phyloP scores from a whole-genome alignment of 306 rosid species.

The Mimosa pudica region DNA sequence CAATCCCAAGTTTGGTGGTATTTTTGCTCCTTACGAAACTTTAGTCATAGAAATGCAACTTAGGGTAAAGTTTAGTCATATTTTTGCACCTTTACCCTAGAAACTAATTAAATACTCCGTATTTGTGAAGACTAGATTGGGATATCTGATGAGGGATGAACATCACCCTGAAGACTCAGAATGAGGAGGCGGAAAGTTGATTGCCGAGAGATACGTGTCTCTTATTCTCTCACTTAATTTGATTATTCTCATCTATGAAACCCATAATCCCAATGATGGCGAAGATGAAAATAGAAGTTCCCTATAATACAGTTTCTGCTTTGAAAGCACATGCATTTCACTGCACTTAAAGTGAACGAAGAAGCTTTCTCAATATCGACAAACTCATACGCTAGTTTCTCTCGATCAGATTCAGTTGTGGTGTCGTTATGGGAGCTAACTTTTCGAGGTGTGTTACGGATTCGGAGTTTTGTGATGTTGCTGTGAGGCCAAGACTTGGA shows the following conservation, averaged over 20 bases:
- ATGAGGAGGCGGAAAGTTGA: background rate
- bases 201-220: background rate
- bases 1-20: no score
- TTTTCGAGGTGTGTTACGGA: conserved; percentile 52
- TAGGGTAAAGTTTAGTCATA: no score
- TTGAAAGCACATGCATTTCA: no score
- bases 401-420: background rate
- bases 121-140: background rate
- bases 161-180: background rate
- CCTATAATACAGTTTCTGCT: no score
- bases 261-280: background rate
- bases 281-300: background rate
- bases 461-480: conserved; percentile 32
- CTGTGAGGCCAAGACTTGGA: conserved; percentile 58
- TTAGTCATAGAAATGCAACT: no score
- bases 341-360: no score
- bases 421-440: conserved; percentile 59
- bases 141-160: no score
- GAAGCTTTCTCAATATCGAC: conserved; percentile 40
- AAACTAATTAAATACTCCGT: no score
- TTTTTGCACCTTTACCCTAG: no score
- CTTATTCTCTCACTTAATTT: background rate
- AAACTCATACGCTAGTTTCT: conserved; percentile 42
- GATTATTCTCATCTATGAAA: background rate
- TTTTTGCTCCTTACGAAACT: no score